These are phyloP conservation scores for Populus ilicifolia DNA, from an alignment of 345 rosid genomes.

Conservation along the genomic window DNA sequence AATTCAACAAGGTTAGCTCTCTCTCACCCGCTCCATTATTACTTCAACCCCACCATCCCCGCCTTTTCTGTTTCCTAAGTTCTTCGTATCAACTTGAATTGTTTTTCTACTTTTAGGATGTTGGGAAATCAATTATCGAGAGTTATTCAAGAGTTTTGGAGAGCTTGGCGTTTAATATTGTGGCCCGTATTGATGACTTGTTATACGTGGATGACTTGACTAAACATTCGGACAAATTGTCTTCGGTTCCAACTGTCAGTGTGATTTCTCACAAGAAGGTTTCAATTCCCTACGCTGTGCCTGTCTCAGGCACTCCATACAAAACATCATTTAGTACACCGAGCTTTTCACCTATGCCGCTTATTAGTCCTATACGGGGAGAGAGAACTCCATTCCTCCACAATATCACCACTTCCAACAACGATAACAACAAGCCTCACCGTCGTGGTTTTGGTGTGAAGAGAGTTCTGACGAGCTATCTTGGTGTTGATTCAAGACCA, in stretches of 20 bases:
- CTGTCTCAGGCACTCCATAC: slow-evolving; percentile 65
- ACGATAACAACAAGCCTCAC: slow-evolving; percentile 42
- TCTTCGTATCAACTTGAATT: neutral
- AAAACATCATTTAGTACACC: slow-evolving; percentile 67
- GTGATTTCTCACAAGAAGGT: slow-evolving; percentile 47
- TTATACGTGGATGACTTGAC: slow-evolving; percentile 84
- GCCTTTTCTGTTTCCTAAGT: neutral
- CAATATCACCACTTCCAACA: slow-evolving; percentile 22
- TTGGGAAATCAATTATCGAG: slow-evolving; percentile 96
- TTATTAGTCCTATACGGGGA: slow-evolving; percentile 60
- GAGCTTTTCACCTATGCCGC: slow-evolving; percentile 63
- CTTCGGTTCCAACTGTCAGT: slow-evolving; percentile 50
- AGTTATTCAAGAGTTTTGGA: slow-evolving; percentile 92
- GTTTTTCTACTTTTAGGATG: slow-evolving; percentile 52
- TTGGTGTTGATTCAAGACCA: slow-evolving; percentile 63
- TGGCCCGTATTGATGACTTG: slow-evolving; percentile 88
- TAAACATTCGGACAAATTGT: slow-evolving; percentile 61
- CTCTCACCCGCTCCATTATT: neutral
- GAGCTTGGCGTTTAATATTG: slow-evolving; percentile 88
- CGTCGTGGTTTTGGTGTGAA: slow-evolving; percentile 88
- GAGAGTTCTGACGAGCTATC: slow-evolving; percentile 70
- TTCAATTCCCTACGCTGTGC: slow-evolving; percentile 49
- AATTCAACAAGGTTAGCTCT: slow-evolving; percentile 65
- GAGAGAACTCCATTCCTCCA: slow-evolving; percentile 58
- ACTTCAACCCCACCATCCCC: neutral